These are phyloP conservation scores for Dioscorea zingiberensis DNA, from an alignment of 106 monocot genomes.

Conservation along the genomic window DNA sequence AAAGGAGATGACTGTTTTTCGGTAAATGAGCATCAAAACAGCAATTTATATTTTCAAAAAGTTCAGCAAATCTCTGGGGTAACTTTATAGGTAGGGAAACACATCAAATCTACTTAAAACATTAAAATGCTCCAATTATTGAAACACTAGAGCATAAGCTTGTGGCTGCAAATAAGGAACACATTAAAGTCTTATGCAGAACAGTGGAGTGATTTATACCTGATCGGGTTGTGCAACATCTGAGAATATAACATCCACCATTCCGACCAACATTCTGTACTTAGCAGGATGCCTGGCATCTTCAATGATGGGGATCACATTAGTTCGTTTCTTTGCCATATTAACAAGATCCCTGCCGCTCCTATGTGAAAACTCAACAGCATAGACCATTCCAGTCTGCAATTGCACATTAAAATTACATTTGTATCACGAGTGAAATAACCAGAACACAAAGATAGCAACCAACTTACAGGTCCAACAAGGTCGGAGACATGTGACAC, in stretches of 20 bases:
- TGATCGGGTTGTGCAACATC: constrained; percentile 99
- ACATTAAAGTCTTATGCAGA: no score
- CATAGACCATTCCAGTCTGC: constrained; percentile 89
- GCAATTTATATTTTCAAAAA: no score
- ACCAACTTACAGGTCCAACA: constrained; percentile 82
- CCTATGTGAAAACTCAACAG: constrained; percentile 96
- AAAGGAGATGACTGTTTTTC: no score
- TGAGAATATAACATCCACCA: constrained; percentile 99
- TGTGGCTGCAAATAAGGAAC: no score
- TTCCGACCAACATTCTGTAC: constrained; percentile 92
- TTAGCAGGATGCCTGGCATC: constrained; percentile 98
- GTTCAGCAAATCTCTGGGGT: no score
- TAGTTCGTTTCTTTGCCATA: constrained; percentile 96
- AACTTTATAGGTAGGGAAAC: no score
- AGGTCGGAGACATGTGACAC: constrained; percentile 98
- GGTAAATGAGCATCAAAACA: no score
- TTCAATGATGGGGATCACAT: constrained; percentile 95
- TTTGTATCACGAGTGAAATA: not conserved
- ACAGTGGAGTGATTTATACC: constrained; percentile 25
- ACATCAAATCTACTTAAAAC: no score
- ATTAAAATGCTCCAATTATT: no score
- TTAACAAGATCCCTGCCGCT: constrained; percentile 96
- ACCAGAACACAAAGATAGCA: not conserved
- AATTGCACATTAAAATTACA: not conserved
- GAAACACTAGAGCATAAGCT: no score